Evolutionary conservation across 441 rosid species (phyloP).

Genomic region (Isatis lusitanica): DNA sequence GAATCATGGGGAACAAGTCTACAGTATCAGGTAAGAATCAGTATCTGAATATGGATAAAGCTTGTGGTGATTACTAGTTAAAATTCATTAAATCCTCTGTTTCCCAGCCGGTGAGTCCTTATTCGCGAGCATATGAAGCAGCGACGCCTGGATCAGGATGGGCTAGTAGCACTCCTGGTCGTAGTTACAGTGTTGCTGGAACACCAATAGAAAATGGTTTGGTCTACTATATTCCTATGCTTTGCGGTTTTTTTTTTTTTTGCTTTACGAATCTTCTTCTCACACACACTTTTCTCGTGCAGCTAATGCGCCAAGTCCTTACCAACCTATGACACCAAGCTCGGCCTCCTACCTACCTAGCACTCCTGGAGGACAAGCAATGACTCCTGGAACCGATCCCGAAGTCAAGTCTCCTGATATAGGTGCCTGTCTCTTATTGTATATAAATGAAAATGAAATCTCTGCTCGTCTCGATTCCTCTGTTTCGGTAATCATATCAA

Average conservation of each 20-base stretch:
- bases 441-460: background rate
- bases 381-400: slow-evolving; percentile 85
- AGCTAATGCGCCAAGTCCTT: slow-evolving; percentile 81
- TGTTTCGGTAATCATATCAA: background rate
- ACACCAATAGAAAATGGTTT: slow-evolving; percentile 75
- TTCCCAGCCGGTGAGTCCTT: slow-evolving; percentile 72
- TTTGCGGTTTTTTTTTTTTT: background rate
- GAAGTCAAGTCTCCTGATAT: slow-evolving; percentile 79
- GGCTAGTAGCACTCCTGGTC: slow-evolving; percentile 25
- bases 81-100: background rate
- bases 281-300: background rate
- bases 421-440: slow-evolving; percentile 41
- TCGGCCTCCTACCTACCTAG: slow-evolving; percentile 74
- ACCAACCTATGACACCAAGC: slow-evolving; percentile 78
- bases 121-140: slow-evolving; percentile 71
- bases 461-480: background rate
- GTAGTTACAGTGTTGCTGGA: slow-evolving; percentile 75
- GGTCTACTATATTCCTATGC: slow-evolving; percentile 33
- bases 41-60: background rate
- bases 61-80: background rate
- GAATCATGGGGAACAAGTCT: slow-evolving; percentile 82
- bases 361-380: slow-evolving; percentile 89
- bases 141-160: slow-evolving; percentile 63
- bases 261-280: background rate
- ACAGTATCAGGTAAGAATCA: slow-evolving; percentile 46